Conservation (phyloP, 75 land plant species). For the Selaginella moellendorffii region DNA sequence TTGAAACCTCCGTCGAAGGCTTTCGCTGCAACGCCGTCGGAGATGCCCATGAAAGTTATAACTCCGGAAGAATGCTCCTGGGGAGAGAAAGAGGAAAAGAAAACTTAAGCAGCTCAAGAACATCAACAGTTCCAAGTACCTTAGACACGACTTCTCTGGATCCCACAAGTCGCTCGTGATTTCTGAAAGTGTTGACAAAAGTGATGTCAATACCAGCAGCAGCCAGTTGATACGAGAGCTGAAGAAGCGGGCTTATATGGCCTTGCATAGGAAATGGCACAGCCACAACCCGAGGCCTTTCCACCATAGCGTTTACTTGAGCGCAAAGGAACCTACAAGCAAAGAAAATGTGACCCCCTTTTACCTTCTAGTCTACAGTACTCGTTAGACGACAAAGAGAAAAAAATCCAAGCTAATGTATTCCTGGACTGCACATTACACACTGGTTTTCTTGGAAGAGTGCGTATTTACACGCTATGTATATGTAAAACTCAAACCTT, state of each 20-base stretch:
- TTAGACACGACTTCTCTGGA: background rate
- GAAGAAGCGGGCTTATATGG: slow-evolving; percentile 1
- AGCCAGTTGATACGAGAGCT: background rate
- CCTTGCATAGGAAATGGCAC: slow-evolving; percentile 5
- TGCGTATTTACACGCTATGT: background rate
- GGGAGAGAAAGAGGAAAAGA: too few species aligned
- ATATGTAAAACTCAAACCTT: background rate
- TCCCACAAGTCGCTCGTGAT: background rate
- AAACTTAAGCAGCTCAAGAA: background rate
- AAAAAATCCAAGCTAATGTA: too few species aligned
- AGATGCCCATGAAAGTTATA: background rate
- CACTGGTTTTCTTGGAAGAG: too few species aligned
- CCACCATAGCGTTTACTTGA: too few species aligned
- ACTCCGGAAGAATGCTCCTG: background rate
- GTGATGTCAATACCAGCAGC: background rate
- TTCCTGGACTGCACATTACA: too few species aligned
- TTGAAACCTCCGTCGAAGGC: background rate
- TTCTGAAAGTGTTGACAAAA: background rate
- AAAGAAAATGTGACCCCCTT: too few species aligned
- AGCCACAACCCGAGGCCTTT: background rate
- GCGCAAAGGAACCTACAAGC: too few species aligned
- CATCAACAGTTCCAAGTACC: background rate
- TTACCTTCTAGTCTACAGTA: too few species aligned
- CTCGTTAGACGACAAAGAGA: too few species aligned
- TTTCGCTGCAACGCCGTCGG: background rate